Base-by-base conservation (phyloP, 2,329 filamentous ascomycete genomes). In the Didymella segeticola region DNA sequence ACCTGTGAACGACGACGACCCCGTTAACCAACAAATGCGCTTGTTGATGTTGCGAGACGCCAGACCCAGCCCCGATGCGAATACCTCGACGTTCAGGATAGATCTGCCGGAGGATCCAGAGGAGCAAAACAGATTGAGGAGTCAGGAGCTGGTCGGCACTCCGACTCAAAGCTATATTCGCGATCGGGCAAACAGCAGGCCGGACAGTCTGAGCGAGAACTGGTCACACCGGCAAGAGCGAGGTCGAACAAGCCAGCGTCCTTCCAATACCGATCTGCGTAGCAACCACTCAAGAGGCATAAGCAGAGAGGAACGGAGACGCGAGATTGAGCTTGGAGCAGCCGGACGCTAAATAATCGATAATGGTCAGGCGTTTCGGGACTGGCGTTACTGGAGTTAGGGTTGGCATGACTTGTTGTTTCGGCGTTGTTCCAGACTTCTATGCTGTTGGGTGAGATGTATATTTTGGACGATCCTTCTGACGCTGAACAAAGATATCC, bases 11-110 rank as follows among this genome's bases (percentile, higher is more conserved):
- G 80, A 83, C 61, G 78, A 81, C 47, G 80, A 82, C 43, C 70
- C 76, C 54, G 78, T 80, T 52, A 77, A 79, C 25, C 78, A 80
- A 59, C 80, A 82, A 56, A 80, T 82, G 75, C 73, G 79, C n/a
- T 72, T 77, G 57, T 71, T 83, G 0, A 74, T 82, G 14, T 63
- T 72, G 29, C 59, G 61, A 22, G 73, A 78, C 39, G 49, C 65
- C 3, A 67, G 70, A 56, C 56, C 69, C 17, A 66, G 68, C 50
- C 56, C 72, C 29, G 61, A 74, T 59, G 65, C 75, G 42, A 58
- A 68, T 53, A 72, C 71, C 53, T 70, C 72, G 36, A 80, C 78
- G 0, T 80, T 78, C 63, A 68, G 67, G 19, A 79, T 81, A 41
- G 67, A 75, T 37, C 60, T 76, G 17, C 75, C 74, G 5, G 69